Conservation (phyloP, 108 stramenopile species). For the Nitzschia sp. region DNA sequence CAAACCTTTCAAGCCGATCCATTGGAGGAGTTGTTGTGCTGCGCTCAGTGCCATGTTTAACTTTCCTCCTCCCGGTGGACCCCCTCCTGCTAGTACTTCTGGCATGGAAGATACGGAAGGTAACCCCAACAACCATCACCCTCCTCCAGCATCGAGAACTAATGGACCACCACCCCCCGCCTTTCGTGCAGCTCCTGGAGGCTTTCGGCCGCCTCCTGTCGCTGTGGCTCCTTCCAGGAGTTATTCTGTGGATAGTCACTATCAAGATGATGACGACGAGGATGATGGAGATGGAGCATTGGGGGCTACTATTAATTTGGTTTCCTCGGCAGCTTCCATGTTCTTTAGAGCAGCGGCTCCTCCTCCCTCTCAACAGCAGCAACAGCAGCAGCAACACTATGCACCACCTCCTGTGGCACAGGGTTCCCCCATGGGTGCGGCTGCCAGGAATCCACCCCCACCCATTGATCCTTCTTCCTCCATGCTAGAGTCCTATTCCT, state of each 20-base stretch:
- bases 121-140: background rate
- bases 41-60: too few relatives aligned
- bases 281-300: slow-evolving; percentile 38
- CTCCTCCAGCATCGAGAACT: background rate
- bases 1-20: too few relatives aligned
- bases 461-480: slow-evolving; percentile 28
- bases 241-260: background rate
- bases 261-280: background rate
- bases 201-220: slow-evolving; percentile 22
- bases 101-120: too few relatives aligned
- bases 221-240: background rate
- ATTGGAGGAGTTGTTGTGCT: too few relatives aligned
- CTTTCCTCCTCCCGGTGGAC: background rate
- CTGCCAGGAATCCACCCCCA: slow-evolving; percentile 17
- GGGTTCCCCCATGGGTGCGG: background rate
- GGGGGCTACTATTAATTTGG: slow-evolving; percentile 34
- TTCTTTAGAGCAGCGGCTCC: slow-evolving; percentile 15
- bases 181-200: slow-evolving; percentile 4
- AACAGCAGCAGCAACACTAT: too few relatives aligned
- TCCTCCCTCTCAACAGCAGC: background rate
- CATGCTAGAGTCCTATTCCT: slow-evolving; percentile 21
- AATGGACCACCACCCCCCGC: background rate
- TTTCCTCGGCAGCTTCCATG: slow-evolving; percentile 29
- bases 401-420: slow-evolving; percentile 15
- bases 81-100: too few relatives aligned